Base-by-base conservation (phyloP, 176 grass and related monocot genomes). In the Zoysia pacifica region DNA sequence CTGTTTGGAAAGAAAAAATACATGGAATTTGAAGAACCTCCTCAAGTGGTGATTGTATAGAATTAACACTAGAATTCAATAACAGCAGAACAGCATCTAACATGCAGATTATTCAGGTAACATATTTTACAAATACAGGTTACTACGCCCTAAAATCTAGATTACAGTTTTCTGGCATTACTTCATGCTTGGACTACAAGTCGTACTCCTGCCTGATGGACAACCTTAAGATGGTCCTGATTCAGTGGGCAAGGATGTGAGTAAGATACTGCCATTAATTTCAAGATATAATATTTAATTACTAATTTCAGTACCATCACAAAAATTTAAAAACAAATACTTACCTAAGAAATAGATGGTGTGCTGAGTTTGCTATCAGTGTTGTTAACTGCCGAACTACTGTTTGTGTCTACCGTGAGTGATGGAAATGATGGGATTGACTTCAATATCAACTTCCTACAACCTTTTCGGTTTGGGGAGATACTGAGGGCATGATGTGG, bases 341-440 rank as follows among this genome's bases (percentile, higher is more conserved):
- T 85, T 75, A 94, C 93, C 93, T 90, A 86, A 80, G 54, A 76
- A 70, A 90, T 60, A 65, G 82, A 62, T 0, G 85, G 76, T 39
- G 80, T 65, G 62, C 52, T 78, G 65, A 91, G 87, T 58, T 89
- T 48, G 67, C 51, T 87, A 35, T 91, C 85, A 11, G 85, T 61
- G 58, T 55, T 78, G 69, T 74, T 89, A 67, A 58, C 46, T 62
- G 81, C 59, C 76, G 81, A 75, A 41, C 72, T 69, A 20, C 52
- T 81, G 75, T 50, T 86, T 37, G 74, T 16, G n/a, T 97, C 90
- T 46, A 79, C 82, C 2, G 4, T 40, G 13, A 98, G 90, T 62
- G 95, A 98, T 0, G 92, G 92, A 64, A 99, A 95, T 6, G 92
- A 95, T 45, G 96, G 96, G 40, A 99, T 99, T 9, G 96, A 99